Evolutionary conservation across 257 asterid genomes (phyloP), one percentile per base, ranked within the genome.

Genomic region (Striga asiatica): DNA sequence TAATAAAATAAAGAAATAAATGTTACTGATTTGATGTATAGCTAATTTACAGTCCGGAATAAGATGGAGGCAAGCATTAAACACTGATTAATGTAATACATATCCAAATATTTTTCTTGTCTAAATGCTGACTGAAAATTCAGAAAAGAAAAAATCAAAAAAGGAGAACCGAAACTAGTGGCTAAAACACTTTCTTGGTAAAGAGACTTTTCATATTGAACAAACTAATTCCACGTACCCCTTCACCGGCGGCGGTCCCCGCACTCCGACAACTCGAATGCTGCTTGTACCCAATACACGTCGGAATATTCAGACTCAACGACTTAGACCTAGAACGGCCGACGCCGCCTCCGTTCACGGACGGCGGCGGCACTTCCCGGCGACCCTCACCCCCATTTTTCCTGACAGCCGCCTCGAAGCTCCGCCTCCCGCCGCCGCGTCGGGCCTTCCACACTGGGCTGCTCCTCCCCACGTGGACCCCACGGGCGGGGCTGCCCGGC

Each of bases 361-460:
- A n/a, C n/a, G 70, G 56, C 2, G 28, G 50, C 14, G 76, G 51
- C 0, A 29, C 25, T 74, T 76, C 67, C 84, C 89, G 75, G 61
- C 81, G 81, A 21, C 34, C 38, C 17, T 76, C 81, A 3, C 19
- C 70, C 1, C 42, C 56, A 3, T 66, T 74, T 35, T 65, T 78
- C 50, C 65, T 72, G 34, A n/a, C 21, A 14, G 21, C 43, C 71
- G 45, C 18, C 2, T 67, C 86, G 4, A 68, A 23, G 60, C 29
- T 60, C 66, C 82, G 70, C 28, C 58, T 24, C 32, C 31, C 68
- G 60, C 21, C 69, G 7, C 62, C 34, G 50, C 93, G 98, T 52
- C 89, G 93, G 41, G 76, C 81, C 64, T 91, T 84, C 95, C 96
- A 84, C 5, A 91, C 94, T 0, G 97, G 95, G 29, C 94, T 91